Conservation (phyloP, 495 filamentous ascomycete species). For the Aspergillus steynii region DNA sequence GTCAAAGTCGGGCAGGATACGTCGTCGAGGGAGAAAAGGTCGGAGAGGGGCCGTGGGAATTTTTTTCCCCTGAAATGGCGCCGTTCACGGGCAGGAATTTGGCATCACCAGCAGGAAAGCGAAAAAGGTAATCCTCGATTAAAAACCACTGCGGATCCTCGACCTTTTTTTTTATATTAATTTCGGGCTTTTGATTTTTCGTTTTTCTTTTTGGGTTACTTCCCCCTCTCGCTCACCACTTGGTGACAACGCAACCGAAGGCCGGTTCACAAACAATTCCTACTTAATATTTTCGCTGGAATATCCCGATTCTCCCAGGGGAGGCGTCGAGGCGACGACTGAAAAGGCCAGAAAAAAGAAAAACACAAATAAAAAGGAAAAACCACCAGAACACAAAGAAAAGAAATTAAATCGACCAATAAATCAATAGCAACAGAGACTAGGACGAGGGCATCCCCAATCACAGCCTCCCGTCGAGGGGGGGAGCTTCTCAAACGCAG, state of each 20-base stretch:
- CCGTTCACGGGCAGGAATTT: constrained; percentile 17
- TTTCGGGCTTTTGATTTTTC: not conserved
- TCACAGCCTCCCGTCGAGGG: not conserved
- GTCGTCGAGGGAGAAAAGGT: not conserved
- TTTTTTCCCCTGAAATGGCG: constrained; percentile 6
- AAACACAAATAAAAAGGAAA: not conserved
- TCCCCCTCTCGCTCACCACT: not conserved
- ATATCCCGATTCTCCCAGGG: too few species aligned
- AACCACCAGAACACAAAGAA: not conserved
- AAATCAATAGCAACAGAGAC: too few species aligned
- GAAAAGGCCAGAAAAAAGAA: too few species aligned
- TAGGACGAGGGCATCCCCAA: not conserved
- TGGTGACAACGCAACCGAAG: not conserved
- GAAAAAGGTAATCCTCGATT: constrained; percentile 20
- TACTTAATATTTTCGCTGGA: too few species aligned
- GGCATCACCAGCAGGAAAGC: constrained; percentile 22
- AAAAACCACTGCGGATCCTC: constrained; percentile 21
- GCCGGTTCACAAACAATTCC: too few species aligned
- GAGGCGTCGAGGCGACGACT: too few species aligned
- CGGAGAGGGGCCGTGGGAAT: constrained; percentile 18
- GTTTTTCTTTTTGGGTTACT: too few species aligned
- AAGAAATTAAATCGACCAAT: not conserved
- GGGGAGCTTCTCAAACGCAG: not conserved
- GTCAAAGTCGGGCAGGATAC: not conserved
- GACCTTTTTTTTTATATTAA: not conserved